Percentiles rank a stretch among this genome's conserved stretches.
Evolutionary conservation across 371 early-diverging fungal species (phyloP).

Genomic region (Mucor sp.): DNA sequence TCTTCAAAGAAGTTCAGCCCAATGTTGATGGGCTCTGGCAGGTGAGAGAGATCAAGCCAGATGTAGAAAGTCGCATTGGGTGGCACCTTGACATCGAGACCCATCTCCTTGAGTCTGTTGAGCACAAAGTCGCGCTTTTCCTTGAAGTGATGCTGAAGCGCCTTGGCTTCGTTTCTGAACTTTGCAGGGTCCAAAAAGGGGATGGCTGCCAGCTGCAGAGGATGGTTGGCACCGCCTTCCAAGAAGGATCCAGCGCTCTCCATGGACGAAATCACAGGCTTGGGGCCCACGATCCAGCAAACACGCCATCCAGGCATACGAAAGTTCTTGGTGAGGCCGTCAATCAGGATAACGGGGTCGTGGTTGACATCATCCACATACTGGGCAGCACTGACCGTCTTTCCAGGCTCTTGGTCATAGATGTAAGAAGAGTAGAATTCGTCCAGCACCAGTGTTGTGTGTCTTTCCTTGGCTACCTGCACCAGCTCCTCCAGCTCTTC

Average conservation of each 20-base stretch:
- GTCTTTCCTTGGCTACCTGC: constrained; percentile 36
- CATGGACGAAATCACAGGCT: constrained; percentile 50
- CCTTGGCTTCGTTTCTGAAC: constrained; percentile 42
- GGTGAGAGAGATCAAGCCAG: constrained; percentile 47
- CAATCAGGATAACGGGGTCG: constrained; percentile 50
- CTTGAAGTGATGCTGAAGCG: constrained; percentile 48
- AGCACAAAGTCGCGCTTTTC: constrained; percentile 50
- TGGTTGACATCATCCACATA: constrained; percentile 49
- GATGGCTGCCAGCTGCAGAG: constrained; percentile 48
- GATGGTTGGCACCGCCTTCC: constrained; percentile 59
- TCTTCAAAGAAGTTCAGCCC: constrained; percentile 56
- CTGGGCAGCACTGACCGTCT: constrained; percentile 39
- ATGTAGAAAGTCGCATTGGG: constrained; percentile 57
- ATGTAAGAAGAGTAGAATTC: constrained; percentile 58
- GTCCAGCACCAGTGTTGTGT: constrained; percentile 51
- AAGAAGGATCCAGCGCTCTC: constrained; percentile 50
- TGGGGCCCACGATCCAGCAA: constrained; percentile 58
- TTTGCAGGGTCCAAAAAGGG: constrained; percentile 46
- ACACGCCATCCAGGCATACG: constrained; percentile 59
- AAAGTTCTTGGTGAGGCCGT: constrained; percentile 51
- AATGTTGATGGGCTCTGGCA: constrained; percentile 51
- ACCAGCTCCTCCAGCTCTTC: constrained; percentile 42
- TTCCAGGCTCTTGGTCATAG: constrained; percentile 42
- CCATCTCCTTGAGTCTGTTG: constrained; percentile 35
- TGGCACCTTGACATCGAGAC: constrained; percentile 35